phyloP scores from a whole-genome alignment of 768 basidiomycete genomes.

The Plicaturopsis crispa region DNA sequence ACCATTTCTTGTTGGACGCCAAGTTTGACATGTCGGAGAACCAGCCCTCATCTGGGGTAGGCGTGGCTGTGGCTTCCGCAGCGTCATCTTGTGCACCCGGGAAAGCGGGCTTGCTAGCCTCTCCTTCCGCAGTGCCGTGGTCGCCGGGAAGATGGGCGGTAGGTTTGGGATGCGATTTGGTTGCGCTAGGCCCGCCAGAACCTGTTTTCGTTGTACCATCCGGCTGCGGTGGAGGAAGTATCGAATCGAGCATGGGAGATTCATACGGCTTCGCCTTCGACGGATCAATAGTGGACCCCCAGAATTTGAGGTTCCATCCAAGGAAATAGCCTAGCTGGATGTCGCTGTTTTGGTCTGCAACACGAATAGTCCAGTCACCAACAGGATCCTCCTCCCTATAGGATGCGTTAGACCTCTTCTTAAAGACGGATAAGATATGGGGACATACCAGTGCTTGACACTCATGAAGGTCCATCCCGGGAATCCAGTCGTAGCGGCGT shows the following conservation, averaged over 20 bases:
- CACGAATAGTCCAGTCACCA: constrained; percentile 85
- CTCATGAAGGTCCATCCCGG: constrained; percentile 99
- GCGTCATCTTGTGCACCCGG: constrained; percentile 13
- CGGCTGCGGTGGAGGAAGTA: constrained; percentile 40
- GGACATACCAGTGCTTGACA: constrained; percentile 88
- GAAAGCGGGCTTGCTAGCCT: constrained; percentile 73
- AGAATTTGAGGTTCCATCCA: constrained; percentile 89
- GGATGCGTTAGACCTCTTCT: constrained; percentile 6
- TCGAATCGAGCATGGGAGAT: constrained; percentile 43
- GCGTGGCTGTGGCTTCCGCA: constrained; percentile 31
- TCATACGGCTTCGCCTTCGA: constrained; percentile 54
- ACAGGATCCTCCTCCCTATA: constrained; percentile 86
- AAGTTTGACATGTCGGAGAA: constrained; percentile 73
- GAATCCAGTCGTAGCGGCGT: constrained; percentile 62
- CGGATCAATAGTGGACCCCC: constrained; percentile 82
- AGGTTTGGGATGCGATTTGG: constrained; percentile 68
- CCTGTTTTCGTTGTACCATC: constrained; percentile 30
- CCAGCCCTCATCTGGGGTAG: constrained; percentile 77
- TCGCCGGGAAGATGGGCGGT: constrained; percentile 84
- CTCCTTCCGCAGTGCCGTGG: constrained; percentile 73
- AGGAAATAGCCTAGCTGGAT: constrained; percentile 47
- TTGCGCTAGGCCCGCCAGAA: constrained; percentile 25
- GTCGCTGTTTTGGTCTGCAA: constrained; percentile 70
- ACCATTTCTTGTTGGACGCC: constrained; percentile 76
- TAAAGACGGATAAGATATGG: constrained; percentile 1